Evolutionary conservation across 176 grass and related monocot species (phyloP).

Genomic region (Oryza meyeriana): DNA sequence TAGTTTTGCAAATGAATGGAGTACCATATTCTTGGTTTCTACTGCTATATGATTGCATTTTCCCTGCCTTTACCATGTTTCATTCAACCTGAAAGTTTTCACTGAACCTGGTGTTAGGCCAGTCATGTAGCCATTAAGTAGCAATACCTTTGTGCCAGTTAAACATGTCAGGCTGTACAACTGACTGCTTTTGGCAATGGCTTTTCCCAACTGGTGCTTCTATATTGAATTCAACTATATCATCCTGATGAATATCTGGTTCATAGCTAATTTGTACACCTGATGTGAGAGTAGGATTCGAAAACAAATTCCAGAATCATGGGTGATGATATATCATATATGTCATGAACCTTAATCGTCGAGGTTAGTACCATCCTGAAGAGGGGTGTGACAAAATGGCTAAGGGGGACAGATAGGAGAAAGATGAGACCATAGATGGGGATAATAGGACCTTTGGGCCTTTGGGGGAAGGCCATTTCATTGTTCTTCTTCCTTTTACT

Average conservation of each 20-base stretch:
- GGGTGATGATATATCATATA: background rate
- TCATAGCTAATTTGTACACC: background rate
- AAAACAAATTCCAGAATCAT: background rate
- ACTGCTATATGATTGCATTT: background rate
- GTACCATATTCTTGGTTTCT: background rate
- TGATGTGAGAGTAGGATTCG: background rate
- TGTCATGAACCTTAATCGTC: background rate
- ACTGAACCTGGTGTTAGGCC: background rate
- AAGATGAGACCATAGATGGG: background rate
- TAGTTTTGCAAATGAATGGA: background rate
- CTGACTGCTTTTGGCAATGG: background rate
- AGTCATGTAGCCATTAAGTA: background rate
- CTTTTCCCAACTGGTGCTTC: background rate
- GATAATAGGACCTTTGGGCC: background rate
- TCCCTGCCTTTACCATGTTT: background rate
- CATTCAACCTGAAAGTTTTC: background rate
- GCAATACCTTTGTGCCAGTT: background rate
- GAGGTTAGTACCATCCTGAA: background rate
- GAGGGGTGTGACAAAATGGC: background rate
- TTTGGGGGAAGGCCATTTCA: background rate
- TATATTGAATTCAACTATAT: background rate
- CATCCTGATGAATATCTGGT: background rate
- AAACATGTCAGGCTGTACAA: background rate
- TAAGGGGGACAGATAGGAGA: background rate
- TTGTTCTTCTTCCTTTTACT: background rate